A percentile compares a stretch with the other conserved stretches of the same genome.
Conservation (phyloP, 139 green algal genomes). For the Chlamydomonas incerta region DNA sequence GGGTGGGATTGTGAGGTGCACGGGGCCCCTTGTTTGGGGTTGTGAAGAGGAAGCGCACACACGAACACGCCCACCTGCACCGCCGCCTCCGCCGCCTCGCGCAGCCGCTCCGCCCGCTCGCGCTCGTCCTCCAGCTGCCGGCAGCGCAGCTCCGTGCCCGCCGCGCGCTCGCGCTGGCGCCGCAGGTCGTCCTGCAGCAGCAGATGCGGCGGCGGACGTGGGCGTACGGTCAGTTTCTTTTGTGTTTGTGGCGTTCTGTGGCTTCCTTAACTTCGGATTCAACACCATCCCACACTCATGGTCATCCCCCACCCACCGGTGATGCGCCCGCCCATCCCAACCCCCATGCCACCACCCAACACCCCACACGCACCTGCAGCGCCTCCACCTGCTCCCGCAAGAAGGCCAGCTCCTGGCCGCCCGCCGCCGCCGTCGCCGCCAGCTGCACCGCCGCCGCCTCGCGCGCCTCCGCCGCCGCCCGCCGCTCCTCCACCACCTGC, state of each 20-base stretch:
- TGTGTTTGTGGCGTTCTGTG: no score
- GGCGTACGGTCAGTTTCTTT: no score
- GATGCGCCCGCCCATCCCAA: no score
- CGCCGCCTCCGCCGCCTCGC: slow-evolving; percentile 16
- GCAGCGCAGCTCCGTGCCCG: neutral
- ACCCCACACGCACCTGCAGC: slow-evolving; percentile 10
- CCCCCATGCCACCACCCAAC: no score
- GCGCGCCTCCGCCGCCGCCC: neutral
- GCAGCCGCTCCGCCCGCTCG: slow-evolving; percentile 1
- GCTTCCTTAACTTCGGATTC: no score
- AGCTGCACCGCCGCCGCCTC: neutral
- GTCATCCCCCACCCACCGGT: no score
- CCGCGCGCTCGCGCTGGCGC: neutral
- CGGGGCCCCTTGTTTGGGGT: no score
- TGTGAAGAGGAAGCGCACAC: no score
- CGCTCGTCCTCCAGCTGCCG: slow-evolving; percentile 31
- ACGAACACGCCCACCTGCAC: slow-evolving; percentile 29
- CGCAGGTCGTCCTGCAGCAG: slow-evolving; percentile 2
- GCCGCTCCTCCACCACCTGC: slow-evolving; percentile 20
- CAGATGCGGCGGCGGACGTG: neutral
- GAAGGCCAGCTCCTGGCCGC: slow-evolving; percentile 3
- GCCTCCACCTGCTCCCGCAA: neutral
- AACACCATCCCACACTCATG: no score
- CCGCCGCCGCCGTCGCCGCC: no score
- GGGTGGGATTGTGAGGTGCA: no score